Evolutionary conservation across 805 yeast genomes (phyloP), one percentile per base, ranked within the genome.

Genomic region (Metschnikowia similis): DNA sequence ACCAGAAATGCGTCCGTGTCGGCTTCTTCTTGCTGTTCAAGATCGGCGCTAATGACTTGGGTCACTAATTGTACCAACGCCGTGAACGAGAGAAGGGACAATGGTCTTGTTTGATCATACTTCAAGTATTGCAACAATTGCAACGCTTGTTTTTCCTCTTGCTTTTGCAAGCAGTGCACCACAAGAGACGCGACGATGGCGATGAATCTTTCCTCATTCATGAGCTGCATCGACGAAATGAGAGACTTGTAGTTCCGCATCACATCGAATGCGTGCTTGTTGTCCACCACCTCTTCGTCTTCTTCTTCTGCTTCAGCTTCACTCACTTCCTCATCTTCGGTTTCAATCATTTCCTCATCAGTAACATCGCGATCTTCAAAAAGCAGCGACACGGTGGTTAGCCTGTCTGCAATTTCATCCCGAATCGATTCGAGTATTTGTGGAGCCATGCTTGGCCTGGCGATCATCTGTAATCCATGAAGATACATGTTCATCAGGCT

Each of bases 201-300:
- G n/a, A 68, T 61, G 41, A 63, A 66, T 48, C 70, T 67, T 41
- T 71, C 75, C 39, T 66, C 68, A 14, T 54, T 57, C 16, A 72
- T 57, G 36, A 72, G 57, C 50, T 66, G 66, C 44, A 72, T 58
- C 5, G 72, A 61, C 14, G 58, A 44, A 5, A 71, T 61, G 26
- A 70, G 56, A 7, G 65, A 52, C 48, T 57, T 62, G 42, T 62
- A 58, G 8, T 51, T 30, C 13, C n/a, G 38, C 16, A 55, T 40
- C n/a, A 35, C 47, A 9, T 41, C 45, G 13, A 49, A 44, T 8
- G 41, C 8, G 10, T 27, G 31, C 8, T 35, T 36, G 17, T 28
- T 16, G 11, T 35, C 30, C 8, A 14, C 16, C 16, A 8, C 30
- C 6, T 43, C 48, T 4, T 32, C 44, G 27, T 32, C 43, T 6